A percentile compares a stretch with the other conserved stretches of the same genome.
phyloP scores from a whole-genome alignment of 352 stramenopile species.

The Phytophthora palmivora region DNA sequence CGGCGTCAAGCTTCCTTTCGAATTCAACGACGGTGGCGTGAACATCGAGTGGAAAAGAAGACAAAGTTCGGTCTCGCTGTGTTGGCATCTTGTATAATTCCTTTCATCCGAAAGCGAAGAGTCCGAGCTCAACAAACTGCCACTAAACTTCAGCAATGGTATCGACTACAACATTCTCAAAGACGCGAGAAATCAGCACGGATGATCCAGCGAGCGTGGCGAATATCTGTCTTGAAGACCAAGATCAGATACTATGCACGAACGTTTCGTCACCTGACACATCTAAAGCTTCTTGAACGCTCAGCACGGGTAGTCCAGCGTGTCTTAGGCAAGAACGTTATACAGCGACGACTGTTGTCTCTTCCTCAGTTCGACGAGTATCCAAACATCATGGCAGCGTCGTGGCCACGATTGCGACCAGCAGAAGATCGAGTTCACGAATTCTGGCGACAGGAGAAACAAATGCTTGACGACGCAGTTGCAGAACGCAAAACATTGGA shows the following conservation, averaged over 20 bases:
- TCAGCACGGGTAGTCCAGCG: slow-evolving; percentile 61
- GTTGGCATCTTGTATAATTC: slow-evolving; percentile 32
- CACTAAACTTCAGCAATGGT: slow-evolving; percentile 44
- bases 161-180: slow-evolving; percentile 12
- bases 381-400: slow-evolving; percentile 27
- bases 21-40: slow-evolving; percentile 51
- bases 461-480: slow-evolving; percentile 26
- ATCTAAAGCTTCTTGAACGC: slow-evolving; percentile 34
- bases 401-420: slow-evolving; percentile 17
- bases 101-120: slow-evolving; percentile 18
- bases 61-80: slow-evolving; percentile 17
- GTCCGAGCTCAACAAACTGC: slow-evolving; percentile 8
- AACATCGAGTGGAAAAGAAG: slow-evolving; percentile 10
- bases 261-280: slow-evolving; percentile 39
- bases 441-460: slow-evolving; percentile 31
- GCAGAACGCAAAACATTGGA: slow-evolving; percentile 35
- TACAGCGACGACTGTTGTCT: slow-evolving; percentile 40
- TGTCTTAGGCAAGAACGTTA: slow-evolving; percentile 32
- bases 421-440: slow-evolving; percentile 21
- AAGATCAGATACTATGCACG: slow-evolving; percentile 41
- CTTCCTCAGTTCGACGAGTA: slow-evolving; percentile 41
- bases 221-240: slow-evolving; percentile 38
- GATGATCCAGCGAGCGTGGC: slow-evolving; percentile 59
- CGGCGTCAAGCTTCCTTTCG: slow-evolving; percentile 34
- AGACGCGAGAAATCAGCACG: slow-evolving; percentile 15